Base-by-base conservation (phyloP, 2,329 filamentous ascomycete genomes). In the Fusarium verticillioides region DNA sequence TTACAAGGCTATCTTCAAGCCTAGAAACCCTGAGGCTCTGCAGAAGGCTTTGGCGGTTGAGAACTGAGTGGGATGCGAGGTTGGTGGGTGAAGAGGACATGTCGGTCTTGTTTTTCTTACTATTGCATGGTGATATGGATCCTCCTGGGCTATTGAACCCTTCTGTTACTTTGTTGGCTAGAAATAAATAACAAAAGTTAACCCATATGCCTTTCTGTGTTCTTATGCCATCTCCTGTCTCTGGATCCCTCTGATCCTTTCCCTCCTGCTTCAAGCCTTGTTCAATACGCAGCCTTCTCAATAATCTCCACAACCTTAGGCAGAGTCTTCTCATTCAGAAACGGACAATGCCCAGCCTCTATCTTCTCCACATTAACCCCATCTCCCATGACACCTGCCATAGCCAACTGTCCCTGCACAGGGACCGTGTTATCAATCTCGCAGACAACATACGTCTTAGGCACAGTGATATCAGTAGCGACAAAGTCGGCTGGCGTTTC, bases 1-100 rank as follows among this genome's bases (percentile, higher is more conserved):
- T 44, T 92, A 89, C 77, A 86, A 86, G 76, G 87, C 89, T 19
- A 83, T 82, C 9, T 91, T 92, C 77, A 85, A 89, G 44, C 90
- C 90, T 21, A 83, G 87, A 3, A 67, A 80, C 18, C 37, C 59
- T 5, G 54, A 77, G 19, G 72, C 62, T 23, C 21, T 77, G 11
- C 56, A 72, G 39, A 73, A 67, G 19, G 75, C 73, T 34, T 43
- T 77, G 8, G 63, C 61, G 4, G 30, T 21, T 8, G 11, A 28
- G 10, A 26, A 36, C 15, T 34, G 3, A 53, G 7, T 3, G 7
- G 4, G 9, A 5, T 9, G 2, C 13, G 12, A 8, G 13, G 23
- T 9, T 11, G 7, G 18, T 2, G 5, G 39, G 11, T 11, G 21
- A 9, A 13, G 11, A 4, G 18, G 7, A 9, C 18, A 1, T 12